Percentiles rank a stretch among this genome's conserved stretches.
phyloP scores from a whole-genome alignment of 2,329 filamentous ascomycete genomes.

The Aspergillus ochraceus region DNA sequence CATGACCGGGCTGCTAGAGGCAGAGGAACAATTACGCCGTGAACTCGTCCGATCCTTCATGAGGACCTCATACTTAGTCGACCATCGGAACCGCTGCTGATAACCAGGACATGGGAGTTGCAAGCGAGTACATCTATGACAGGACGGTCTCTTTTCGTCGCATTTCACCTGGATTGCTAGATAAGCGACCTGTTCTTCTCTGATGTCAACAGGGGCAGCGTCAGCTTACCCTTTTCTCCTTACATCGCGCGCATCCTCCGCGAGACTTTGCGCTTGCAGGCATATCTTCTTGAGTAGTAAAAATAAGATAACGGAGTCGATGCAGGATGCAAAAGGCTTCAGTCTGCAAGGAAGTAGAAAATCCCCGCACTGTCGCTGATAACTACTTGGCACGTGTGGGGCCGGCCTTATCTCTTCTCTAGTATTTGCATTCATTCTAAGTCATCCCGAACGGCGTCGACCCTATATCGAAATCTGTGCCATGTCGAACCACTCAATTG shows the following conservation, averaged over 20 bases:
- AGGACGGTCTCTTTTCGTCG: not conserved
- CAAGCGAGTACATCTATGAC: not conserved
- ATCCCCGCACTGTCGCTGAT: not conserved
- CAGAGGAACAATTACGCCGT: not conserved
- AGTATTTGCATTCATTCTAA: not conserved
- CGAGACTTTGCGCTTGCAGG: not conserved
- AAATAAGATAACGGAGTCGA: not conserved
- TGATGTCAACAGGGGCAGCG: not conserved
- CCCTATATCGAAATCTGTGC: not conserved
- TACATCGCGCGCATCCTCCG: constrained; percentile 1
- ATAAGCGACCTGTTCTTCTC: not conserved
- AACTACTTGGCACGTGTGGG: not conserved
- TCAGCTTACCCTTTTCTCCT: not conserved
- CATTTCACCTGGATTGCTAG: not conserved
- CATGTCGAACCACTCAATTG: not conserved
- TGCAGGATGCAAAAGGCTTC: not conserved
- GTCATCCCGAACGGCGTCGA: not conserved
- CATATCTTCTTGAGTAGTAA: not conserved
- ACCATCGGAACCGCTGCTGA: not conserved
- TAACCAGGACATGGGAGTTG: not conserved
- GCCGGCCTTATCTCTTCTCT: not conserved
- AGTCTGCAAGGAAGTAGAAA: not conserved
- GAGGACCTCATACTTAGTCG: constrained; percentile 1
- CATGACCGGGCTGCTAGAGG: not conserved
- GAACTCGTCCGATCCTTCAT: not conserved